Conservation (phyloP, 1,284 basidiomycete genomes). For the Farysia itapuensis region DNA sequence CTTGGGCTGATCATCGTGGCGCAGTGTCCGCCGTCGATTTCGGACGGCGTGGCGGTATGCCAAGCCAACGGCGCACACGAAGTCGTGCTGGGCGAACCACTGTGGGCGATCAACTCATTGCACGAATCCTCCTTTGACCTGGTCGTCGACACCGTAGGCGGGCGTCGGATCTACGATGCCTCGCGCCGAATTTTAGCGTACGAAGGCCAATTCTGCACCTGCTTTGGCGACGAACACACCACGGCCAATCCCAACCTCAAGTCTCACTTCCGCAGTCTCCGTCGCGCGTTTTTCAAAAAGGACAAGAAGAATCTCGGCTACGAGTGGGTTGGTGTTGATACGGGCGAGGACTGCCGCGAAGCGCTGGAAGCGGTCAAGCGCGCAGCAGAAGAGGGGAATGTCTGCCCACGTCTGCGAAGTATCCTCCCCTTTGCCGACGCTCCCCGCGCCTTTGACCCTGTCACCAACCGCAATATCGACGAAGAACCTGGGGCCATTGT, state of each 20-base stretch:
- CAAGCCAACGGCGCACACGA: constrained; percentile 61
- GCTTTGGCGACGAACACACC: constrained; percentile 58
- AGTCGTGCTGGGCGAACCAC: constrained; percentile 60
- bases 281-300: constrained; percentile 61
- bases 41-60: constrained; percentile 58
- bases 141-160: constrained; percentile 58
- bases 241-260: constrained; percentile 53
- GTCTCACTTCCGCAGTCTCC: constrained; percentile 57
- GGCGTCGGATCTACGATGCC: constrained; percentile 60
- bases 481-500: constrained; percentile 51
- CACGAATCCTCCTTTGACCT: constrained; percentile 61
- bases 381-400: constrained; percentile 48
- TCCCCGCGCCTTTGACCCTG: constrained; percentile 48
- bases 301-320: constrained; percentile 61
- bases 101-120: constrained; percentile 60
- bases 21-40: constrained; percentile 57
- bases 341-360: constrained; percentile 46
- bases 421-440: constrained; percentile 55
- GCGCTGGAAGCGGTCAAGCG: constrained; percentile 51
- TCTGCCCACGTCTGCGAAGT: constrained; percentile 55
- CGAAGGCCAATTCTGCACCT: constrained; percentile 59
- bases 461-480: constrained; percentile 20
- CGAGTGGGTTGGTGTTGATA: constrained; percentile 57
- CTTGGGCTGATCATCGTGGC: constrained; percentile 61
- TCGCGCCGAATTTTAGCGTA: constrained; percentile 59